Evolutionary conservation across 257 asterid species (phyloP).

Genomic region (Rhazya stricta): DNA sequence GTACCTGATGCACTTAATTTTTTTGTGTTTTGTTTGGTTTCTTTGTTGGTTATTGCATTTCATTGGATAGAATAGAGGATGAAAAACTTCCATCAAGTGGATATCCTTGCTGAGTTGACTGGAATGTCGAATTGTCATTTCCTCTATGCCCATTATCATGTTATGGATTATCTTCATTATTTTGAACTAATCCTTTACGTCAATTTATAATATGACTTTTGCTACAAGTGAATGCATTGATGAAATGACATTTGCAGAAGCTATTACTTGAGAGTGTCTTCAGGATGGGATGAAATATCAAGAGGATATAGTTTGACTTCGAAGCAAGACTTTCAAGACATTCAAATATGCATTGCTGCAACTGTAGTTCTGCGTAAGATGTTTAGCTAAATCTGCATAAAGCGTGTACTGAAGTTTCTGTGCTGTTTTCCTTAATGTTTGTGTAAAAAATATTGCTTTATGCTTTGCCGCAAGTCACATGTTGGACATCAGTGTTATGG

Average conservation of each 20-base stretch:
- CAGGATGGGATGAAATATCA: background rate
- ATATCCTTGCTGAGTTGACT: background rate
- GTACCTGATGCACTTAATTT: background rate
- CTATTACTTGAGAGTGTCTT: background rate
- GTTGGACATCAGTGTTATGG: background rate
- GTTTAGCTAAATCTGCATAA: background rate
- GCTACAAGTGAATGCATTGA: background rate
- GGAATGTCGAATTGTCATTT: background rate
- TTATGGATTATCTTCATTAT: background rate
- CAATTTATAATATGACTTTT: background rate
- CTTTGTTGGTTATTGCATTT: background rate
- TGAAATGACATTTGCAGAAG: conserved; percentile 11
- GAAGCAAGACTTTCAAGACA: conserved; percentile 10
- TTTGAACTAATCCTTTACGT: background rate
- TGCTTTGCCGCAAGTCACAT: background rate
- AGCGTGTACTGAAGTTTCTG: background rate
- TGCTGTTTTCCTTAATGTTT: too few species aligned
- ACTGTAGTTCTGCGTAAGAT: background rate
- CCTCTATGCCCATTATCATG: background rate
- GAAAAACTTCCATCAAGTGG: background rate
- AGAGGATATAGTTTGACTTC: conserved; percentile 5
- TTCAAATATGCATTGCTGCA: background rate
- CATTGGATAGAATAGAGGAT: background rate
- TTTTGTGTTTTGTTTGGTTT: background rate
- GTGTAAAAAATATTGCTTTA: background rate